These are phyloP conservation scores for Salix koriyanagi DNA, from an alignment of 345 rosid genomes.

Conservation along the genomic window DNA sequence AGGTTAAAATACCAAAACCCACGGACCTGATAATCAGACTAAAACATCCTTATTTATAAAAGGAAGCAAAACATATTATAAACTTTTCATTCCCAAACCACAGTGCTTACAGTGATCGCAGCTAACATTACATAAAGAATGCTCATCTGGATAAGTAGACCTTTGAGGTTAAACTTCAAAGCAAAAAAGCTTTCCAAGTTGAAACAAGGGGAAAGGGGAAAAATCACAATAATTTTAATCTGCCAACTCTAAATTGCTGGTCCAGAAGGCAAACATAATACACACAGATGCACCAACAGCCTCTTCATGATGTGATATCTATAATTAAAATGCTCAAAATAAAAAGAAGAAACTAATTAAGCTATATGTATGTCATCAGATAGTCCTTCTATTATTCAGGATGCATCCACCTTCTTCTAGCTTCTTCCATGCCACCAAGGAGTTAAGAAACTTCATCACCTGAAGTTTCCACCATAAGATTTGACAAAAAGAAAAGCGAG, in stretches of 20 bases:
- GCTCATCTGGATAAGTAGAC: not conserved
- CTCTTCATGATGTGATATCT: not conserved
- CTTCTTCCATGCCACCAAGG: slow-evolving; percentile 64
- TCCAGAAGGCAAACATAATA: not conserved
- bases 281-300: not conserved
- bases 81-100: no score
- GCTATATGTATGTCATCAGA: not conserved
- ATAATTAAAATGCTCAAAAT: not conserved
- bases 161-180: not conserved
- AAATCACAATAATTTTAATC: not conserved
- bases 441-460: slow-evolving; percentile 82
- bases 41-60: no score
- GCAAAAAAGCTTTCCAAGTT: not conserved
- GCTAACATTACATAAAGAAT: not conserved
- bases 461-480: slow-evolving; percentile 16
- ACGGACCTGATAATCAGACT: no score
- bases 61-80: no score
- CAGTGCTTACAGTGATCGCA: no score
- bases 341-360: not conserved
- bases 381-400: slow-evolving; percentile 5
- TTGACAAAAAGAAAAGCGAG: not conserved
- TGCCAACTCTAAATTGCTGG: not conserved
- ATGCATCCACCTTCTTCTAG: not conserved
- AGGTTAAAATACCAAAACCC: no score
- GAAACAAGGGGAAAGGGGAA: not conserved